Base-by-base conservation (phyloP, 805 yeast species). In the Spathaspora hagerdaliae region DNA sequence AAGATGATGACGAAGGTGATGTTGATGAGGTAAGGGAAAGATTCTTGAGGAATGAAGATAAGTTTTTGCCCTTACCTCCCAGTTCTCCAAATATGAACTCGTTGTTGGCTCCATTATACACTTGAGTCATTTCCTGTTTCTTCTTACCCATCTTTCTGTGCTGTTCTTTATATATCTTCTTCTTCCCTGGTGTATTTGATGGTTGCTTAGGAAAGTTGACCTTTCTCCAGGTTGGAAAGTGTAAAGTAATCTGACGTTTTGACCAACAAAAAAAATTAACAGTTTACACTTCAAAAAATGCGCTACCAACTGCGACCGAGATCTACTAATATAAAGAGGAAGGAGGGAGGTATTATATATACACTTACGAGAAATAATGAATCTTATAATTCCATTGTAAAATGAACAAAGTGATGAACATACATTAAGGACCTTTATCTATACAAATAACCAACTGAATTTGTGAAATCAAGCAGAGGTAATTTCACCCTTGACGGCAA, bases 71-170 rank as follows among this genome's bases (percentile, higher is more conserved):
- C 39, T 75, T 71, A 11, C 88, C 88, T 14, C 89, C 89, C 36
- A 75, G 73, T 53, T 83, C 87, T 24, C 83, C 84, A 52, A 83
- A 83, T 13, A 82, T 67, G 54, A 81, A 83, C 58, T 83, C 89
- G 50, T 78, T 77, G 54, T 61, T 64, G 46, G 65, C 47, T 40
- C 56, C 58, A 45, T 49, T 53, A 53, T 70, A 69, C 26, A 69
- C 66, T 59, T 71, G 77, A 11, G 74, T 59, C 77, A 72, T 72
- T 49, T 71, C 77, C 42, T 54, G 74, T 41, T 64, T 68, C 60
- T 67, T 68, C 54, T 67, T 69, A 37, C 71, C 71, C 76, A 71
- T 71, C 44, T 31, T 55, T 9, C 35, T 32, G 35, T 14, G 6
- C 14, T n/a, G 12, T 32, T 14, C n/a, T 14, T 31, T 13, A n/a